phyloP scores from a whole-genome alignment of 208 protist species.

The Leishmania mexicana region DNA sequence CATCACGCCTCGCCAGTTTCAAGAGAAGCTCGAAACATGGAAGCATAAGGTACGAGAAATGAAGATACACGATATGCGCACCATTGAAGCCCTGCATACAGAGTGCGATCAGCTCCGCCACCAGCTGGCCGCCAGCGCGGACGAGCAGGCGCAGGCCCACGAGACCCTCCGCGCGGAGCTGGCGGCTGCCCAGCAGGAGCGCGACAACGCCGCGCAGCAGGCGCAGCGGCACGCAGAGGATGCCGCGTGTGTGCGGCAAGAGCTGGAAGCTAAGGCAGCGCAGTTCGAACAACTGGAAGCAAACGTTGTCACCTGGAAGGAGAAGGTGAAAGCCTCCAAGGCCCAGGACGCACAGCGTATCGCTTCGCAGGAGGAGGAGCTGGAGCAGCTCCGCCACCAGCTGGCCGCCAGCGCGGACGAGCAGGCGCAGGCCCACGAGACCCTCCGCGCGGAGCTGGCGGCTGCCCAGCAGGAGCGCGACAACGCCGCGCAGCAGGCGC shows the following conservation, averaged over 20 bases:
- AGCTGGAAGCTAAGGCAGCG: not conserved
- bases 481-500: not conserved
- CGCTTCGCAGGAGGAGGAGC: conserved; percentile 4
- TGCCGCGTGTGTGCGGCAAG: not conserved
- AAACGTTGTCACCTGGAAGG: conserved; percentile 48
- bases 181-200: not conserved
- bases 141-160: not conserved
- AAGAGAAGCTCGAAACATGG: conserved; percentile 36
- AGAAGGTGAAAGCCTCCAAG: conserved; percentile 68
- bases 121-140: not conserved
- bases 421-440: not conserved
- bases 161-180: not conserved
- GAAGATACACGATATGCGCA: conserved; percentile 18
- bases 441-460: not conserved
- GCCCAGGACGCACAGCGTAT: conserved; percentile 41
- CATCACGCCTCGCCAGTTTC: conserved; percentile 14
- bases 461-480: not conserved
- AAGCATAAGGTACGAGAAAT: conserved; percentile 25
- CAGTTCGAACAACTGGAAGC: conserved; percentile 24
- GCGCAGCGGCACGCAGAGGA: not conserved
- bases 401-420: not conserved
- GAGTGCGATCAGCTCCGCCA: conserved; percentile 18
- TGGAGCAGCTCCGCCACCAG: not conserved
- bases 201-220: not conserved
- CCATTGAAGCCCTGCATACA: conserved; percentile 27